phyloP scores from a whole-genome alignment of 257 asterid species.

The Plantago ovata region DNA sequence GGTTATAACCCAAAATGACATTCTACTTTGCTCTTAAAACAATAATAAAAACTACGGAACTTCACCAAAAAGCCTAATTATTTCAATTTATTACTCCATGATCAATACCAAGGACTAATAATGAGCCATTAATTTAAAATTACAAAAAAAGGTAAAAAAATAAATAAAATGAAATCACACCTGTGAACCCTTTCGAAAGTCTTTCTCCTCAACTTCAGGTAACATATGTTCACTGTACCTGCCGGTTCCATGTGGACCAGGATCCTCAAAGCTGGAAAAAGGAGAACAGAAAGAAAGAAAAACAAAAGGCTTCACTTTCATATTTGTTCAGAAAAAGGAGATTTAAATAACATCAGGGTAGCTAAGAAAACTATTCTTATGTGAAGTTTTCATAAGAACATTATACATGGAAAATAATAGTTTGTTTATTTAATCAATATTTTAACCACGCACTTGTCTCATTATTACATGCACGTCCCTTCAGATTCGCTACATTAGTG shows the following conservation, averaged over 20 bases:
- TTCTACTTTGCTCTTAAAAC: not conserved
- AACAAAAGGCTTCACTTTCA: too few species aligned
- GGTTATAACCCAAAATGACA: not conserved
- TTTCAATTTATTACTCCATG: too few species aligned
- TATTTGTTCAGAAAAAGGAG: too few species aligned
- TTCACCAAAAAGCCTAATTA: not conserved
- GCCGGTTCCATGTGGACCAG: constrained; percentile 99
- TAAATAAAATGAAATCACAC: constrained; percentile 36
- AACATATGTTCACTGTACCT: constrained; percentile 85
- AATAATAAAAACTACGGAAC: not conserved
- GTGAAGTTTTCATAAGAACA: constrained; percentile 21
- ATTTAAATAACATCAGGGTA: too few species aligned
- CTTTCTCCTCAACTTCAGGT: constrained; percentile 89
- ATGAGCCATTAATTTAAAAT: too few species aligned
- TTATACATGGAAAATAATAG: not conserved
- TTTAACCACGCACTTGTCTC: not conserved
- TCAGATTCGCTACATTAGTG: not conserved
- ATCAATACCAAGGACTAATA: too few species aligned
- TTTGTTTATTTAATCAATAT: not conserved
- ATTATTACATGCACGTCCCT: not conserved
- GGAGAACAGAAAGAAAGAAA: constrained; percentile 12
- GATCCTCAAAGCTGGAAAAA: constrained; percentile 88
- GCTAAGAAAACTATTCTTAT: too few species aligned
- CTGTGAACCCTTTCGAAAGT: constrained; percentile 99
- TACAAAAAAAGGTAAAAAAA: not conserved